These are phyloP conservation scores for Tephrocybe sp. DNA, from an alignment of 768 basidiomycete genomes.

Conservation along the genomic window DNA sequence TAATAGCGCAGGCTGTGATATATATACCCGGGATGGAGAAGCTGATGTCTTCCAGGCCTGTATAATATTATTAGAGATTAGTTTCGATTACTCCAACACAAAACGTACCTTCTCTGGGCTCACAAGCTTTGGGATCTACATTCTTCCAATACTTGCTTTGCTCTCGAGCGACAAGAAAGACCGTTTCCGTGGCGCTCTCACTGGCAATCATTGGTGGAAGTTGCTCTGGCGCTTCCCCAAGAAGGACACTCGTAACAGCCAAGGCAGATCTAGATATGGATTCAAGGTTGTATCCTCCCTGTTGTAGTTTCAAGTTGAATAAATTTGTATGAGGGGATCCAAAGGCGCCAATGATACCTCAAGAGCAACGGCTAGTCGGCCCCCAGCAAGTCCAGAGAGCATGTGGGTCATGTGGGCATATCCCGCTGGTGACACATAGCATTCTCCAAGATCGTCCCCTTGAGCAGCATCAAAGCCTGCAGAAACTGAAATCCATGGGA, in stretches of 20 bases:
- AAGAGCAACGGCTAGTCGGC: conserved; percentile 87
- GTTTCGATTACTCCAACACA: background rate
- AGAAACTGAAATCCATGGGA: conserved; percentile 59
- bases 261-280: conserved; percentile 85
- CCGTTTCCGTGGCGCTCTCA: conserved; percentile 82
- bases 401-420: conserved; percentile 99
- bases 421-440: conserved; percentile 85
- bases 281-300: conserved; percentile 96
- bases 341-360: conserved; percentile 58
- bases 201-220: conserved; percentile 71
- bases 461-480: conserved; percentile 97
- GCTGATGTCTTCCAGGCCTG: conserved; percentile 60
- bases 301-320: background rate
- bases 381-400: conserved; percentile 84
- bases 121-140: conserved; percentile 77
- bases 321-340: background rate
- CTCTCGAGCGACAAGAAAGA: conserved; percentile 82
- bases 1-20: conserved; percentile 3
- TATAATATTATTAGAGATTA: conserved; percentile 4
- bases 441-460: conserved; percentile 91
- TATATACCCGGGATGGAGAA: conserved; percentile 66
- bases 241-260: conserved; percentile 83
- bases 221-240: conserved; percentile 83
- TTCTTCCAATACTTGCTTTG: conserved; percentile 93
- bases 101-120: conserved; percentile 70